Evolutionary conservation across 305 asterid genomes (phyloP).

Genomic region (Fraxinus baroniana): DNA sequence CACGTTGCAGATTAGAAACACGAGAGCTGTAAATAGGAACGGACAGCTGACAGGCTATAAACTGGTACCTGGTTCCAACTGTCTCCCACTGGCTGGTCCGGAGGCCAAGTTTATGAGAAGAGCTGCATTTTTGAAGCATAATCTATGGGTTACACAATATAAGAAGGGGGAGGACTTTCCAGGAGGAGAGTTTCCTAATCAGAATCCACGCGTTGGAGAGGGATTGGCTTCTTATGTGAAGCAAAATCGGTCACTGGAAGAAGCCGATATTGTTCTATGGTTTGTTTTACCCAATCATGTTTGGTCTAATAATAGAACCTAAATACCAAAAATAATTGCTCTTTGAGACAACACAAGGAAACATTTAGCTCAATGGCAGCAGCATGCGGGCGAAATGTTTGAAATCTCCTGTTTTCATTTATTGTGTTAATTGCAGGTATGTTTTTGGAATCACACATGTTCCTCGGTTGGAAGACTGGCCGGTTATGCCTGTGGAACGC

Average conservation of each 20-base stretch:
- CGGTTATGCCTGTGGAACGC: slow-evolving; percentile 96
- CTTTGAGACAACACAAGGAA: not conserved
- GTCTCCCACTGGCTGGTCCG: slow-evolving; percentile 86
- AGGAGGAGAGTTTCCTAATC: slow-evolving; percentile 96
- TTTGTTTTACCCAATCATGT: slow-evolving; percentile 15
- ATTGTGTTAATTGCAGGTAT: slow-evolving; percentile 51
- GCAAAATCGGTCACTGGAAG: slow-evolving; percentile 79
- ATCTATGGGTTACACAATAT: slow-evolving; percentile 90
- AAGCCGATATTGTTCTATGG: slow-evolving; percentile 90
- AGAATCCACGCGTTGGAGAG: slow-evolving; percentile 97
- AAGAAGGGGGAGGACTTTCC: slow-evolving; percentile 90
- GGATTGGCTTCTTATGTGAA: slow-evolving; percentile 92
- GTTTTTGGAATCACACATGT: slow-evolving; percentile 93
- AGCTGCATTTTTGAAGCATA: slow-evolving; percentile 92
- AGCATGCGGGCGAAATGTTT: not conserved
- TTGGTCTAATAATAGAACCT: not conserved
- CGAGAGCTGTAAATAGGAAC: slow-evolving; percentile 79
- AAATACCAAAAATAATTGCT: not conserved
- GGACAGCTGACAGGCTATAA: slow-evolving; percentile 92
- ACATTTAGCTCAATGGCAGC: not conserved
- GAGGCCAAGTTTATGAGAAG: slow-evolving; percentile 91
- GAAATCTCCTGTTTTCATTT: not conserved
- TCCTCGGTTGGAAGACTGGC: slow-evolving; percentile 96
- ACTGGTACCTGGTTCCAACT: slow-evolving; percentile 88
- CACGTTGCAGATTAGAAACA: slow-evolving; percentile 70